Base-by-base conservation (phyloP, 2,329 filamentous ascomycete species). In the Alternaria sp. region DNA sequence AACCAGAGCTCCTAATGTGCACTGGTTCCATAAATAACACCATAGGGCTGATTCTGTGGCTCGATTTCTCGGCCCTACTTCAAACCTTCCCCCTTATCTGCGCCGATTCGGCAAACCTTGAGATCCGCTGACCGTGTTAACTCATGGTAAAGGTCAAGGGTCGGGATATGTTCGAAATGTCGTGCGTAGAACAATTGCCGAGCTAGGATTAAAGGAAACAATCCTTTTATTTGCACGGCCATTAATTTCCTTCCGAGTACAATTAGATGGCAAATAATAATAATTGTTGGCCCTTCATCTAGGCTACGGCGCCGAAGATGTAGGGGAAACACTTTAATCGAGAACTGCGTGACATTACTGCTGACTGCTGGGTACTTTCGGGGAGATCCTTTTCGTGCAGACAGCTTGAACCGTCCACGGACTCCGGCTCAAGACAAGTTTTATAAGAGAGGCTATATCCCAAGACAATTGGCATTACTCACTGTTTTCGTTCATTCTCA, bases 171-270 rank as follows among this genome's bases (percentile, higher is more conserved):
- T 34, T 45, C 40, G 51, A 57, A 57, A 58, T 50, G n/a, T 49
- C 34, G 48, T 39, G 42, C 26, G 6, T 50, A 29, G 28, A 29
- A 28, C 26, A 26, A 46, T 36, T 54, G 45, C 58, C 54, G 54
- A 54, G 45, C 58, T 54, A 50, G 50, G 50, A 42, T 51, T 49
- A 58, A 58, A 41, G 29, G 54, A 53, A 58, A 53, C 44, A 60
- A 58, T 50, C 50, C 56, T 59, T 51, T 42, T 48, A 54, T 58
- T 37, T 54, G 58, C 17, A 17, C 17, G 11, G n/a, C n/a, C 37
- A 24, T 36, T 51, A 51, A 34, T 46, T 44, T n/a, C 14, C 28
- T 36, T 39, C 31, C 37, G 21, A 46, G 23, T 21, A 36, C 23
- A 10, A 36, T 9, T 37, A 24, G 21, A 29, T 9, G 29, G 7